phyloP scores from a whole-genome alignment of 176 grass and related monocot species.

The Bromus sterilis region DNA sequence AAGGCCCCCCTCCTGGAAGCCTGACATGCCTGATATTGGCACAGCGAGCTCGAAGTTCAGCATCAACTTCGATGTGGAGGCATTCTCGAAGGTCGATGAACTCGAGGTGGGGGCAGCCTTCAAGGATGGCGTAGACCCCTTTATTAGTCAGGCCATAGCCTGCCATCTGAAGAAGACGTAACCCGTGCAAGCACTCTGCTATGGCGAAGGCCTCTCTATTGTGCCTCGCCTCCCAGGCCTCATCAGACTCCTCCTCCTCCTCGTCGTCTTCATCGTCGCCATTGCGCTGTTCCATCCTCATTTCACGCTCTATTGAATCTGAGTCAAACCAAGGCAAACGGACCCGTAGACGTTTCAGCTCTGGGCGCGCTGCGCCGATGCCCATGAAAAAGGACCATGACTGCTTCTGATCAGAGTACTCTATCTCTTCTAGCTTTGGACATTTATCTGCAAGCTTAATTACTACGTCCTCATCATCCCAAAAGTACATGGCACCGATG shows the following conservation, averaged over 20 bases:
- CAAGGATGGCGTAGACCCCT: constrained; percentile 32
- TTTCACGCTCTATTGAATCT: neutral
- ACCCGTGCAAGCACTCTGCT: constrained; percentile 23
- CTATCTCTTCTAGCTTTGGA: constrained; percentile 39
- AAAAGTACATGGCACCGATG: neutral
- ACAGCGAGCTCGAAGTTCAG: constrained; percentile 10
- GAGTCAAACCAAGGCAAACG: neutral
- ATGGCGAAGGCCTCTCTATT: constrained; percentile 33
- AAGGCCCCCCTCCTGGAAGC: neutral
- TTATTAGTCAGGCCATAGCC: constrained; percentile 17
- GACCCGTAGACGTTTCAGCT: constrained; percentile 27
- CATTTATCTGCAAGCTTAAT: constrained; percentile 15
- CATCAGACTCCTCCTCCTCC: neutral
- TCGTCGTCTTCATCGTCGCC: neutral
- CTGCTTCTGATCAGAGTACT: constrained; percentile 17
- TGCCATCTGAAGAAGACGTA: constrained; percentile 23
- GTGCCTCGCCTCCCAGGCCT: neutral
- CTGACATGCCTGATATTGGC: constrained; percentile 15
- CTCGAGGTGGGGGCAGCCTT: constrained; percentile 32
- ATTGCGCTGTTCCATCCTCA: neutral
- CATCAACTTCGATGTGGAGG: constrained; percentile 10
- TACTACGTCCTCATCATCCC: neutral
- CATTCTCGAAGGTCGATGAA: constrained; percentile 26
- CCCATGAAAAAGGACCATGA: neutral
- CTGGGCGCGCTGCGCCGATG: constrained; percentile 15